Conservation (phyloP, 805 yeast genomes). For the Zygosaccharomyces gambellarensis region DNA sequence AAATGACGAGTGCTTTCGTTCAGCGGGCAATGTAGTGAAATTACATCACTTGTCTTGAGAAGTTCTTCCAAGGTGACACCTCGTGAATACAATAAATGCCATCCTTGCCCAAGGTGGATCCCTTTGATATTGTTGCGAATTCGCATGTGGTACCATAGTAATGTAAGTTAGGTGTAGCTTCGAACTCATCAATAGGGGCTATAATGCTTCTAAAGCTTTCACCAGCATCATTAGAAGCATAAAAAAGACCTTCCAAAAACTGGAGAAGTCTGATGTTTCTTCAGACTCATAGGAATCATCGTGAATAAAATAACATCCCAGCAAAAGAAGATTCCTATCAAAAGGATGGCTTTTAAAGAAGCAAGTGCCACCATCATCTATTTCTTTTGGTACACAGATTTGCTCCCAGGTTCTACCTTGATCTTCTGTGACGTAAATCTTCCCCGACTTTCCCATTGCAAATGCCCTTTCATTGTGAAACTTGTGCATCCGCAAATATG, state of each 20-base stretch:
- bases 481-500: constrained; percentile 12
- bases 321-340: constrained; percentile 11
- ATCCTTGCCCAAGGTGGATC: not conserved
- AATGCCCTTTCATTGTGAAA: constrained; percentile 20
- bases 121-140: not conserved
- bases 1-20: constrained; percentile 59
- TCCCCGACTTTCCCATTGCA: not conserved
- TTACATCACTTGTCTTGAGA: constrained; percentile 46
- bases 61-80: constrained; percentile 7
- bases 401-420: constrained; percentile 27
- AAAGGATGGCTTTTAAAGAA: constrained; percentile 17
- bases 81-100: not conserved
- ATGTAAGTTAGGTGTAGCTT: not conserved
- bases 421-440: constrained; percentile 24
- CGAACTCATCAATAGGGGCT: not conserved
- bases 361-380: not conserved
- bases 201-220: not conserved
- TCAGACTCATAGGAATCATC: not conserved
- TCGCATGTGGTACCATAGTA: not conserved
- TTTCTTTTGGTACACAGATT: not conserved
- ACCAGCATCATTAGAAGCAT: constrained; percentile 2
- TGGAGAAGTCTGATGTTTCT: not conserved
- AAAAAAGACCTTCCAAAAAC: not conserved
- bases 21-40: constrained; percentile 68
- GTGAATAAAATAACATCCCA: constrained; percentile 11